Base-by-base conservation (phyloP, 1,284 basidiomycete genomes). In the Lignosus rhinocerotis region DNA sequence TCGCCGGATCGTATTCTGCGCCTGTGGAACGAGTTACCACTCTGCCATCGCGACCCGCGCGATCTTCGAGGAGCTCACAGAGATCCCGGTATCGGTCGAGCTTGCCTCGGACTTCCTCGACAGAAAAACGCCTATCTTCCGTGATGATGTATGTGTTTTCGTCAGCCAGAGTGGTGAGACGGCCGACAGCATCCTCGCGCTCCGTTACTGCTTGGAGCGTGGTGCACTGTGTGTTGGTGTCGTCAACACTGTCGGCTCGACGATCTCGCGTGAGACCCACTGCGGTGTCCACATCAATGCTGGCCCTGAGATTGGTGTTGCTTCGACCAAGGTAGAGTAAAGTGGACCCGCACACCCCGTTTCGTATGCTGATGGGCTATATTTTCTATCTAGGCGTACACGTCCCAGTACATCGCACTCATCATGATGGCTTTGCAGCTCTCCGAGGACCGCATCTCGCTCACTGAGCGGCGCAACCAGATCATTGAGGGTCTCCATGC, bases 251-350 rank as follows among this genome's bases (percentile, higher is more conserved):
- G 97, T 99, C 72, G 96, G 97, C 59, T 98, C 95, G 44, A 98
- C 96, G 17, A 89, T 99, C 71, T 99, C 96, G 56, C 92, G 96
- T 69, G 96, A 98, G 79, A 96, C 96, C 16, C 97, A 99, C 81
- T 98, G 95, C 68, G 97, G 97, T 91, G 90, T 99, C 58, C 96
- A 99, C 81, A 99, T 99, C 80, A 99, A 99, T 73, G 96, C 97
- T 69, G 96, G 96, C 45, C 96, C 96, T 61, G 96, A 99, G 80
- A 96, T 99, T 64, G 96, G 97, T 84, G 97, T 99, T 62, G 97
- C 97, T 6, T 98, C 96, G n/a, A 99, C 97, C 64, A 99, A 99
- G 88, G 90, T 89, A 51, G 55, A 52, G 19, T 36, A n/a, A 5
- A 38, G 38, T 12, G 12, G 41, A 47, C 51, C 33, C 16, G 31